Evolutionary conservation across 2,329 filamentous ascomycete genomes (phyloP).

Genomic region (Alternaria ventricosa): DNA sequence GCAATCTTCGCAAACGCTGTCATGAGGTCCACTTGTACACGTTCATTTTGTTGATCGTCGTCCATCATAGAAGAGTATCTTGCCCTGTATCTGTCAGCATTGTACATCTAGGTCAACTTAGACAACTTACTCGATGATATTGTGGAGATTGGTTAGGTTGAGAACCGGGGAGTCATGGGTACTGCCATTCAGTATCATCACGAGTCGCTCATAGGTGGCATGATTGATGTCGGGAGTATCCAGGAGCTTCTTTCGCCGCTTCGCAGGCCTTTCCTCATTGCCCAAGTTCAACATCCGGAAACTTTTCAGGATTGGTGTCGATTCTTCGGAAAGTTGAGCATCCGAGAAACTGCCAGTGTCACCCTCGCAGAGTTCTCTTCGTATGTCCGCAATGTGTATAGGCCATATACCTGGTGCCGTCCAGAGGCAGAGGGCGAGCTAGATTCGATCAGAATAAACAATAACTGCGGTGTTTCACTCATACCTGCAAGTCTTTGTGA

Average conservation of each 20-base stretch:
- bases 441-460: constrained; percentile 8
- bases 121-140: constrained; percentile 34
- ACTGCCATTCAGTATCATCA: constrained; percentile 31
- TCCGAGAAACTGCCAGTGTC: constrained; percentile 27
- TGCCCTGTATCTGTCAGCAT: constrained; percentile 27
- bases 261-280: constrained; percentile 34
- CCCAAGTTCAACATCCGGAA: constrained; percentile 27
- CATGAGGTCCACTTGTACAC: constrained; percentile 32
- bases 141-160: constrained; percentile 30
- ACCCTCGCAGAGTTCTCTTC: constrained; percentile 30
- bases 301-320: constrained; percentile 13
- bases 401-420: constrained; percentile 37
- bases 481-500: constrained; percentile 43
- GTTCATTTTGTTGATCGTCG: constrained; percentile 21
- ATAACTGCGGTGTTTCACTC: not conserved
- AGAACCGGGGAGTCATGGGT: constrained; percentile 27
- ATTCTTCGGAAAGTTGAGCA: constrained; percentile 30
- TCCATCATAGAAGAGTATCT: constrained; percentile 29
- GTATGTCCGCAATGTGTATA: constrained; percentile 26
- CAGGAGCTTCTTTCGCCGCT: constrained; percentile 34
- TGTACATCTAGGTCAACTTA: too few relatives aligned
- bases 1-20: constrained; percentile 39
- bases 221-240: constrained; percentile 17
- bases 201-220: constrained; percentile 27
- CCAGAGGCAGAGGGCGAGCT: constrained; percentile 47